These are phyloP conservation scores for Kluyveromyces dobzhanskii DNA, from an alignment of 805 yeast genomes.

Conservation along the genomic window DNA sequence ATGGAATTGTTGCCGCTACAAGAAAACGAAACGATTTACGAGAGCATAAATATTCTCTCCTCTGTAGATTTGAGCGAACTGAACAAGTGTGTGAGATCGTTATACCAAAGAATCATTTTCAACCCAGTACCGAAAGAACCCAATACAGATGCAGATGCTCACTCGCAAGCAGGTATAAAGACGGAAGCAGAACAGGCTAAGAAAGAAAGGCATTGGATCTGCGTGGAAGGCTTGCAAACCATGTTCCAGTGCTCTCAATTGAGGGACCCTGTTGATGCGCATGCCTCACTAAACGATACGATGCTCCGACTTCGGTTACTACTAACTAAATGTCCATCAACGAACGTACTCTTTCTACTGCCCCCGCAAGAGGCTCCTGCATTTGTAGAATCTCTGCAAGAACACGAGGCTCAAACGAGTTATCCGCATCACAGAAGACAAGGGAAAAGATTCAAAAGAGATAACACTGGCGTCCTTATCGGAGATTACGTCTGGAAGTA, in stretches of 20 bases:
- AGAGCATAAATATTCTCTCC: conserved; percentile 20
- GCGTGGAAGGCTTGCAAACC: conserved; percentile 21
- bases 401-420: not conserved
- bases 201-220: not conserved
- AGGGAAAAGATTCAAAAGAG: conserved; percentile 1
- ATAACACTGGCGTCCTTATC: not conserved
- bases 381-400: not conserved
- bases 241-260: conserved; percentile 23
- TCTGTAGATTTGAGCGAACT: conserved; percentile 24
- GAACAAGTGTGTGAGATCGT: conserved; percentile 6
- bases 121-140: not conserved
- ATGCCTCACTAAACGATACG: conserved; percentile 15
- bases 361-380: conserved; percentile 3
- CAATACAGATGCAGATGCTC: not conserved
- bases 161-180: not conserved
- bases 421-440: not conserved
- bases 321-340: conserved; percentile 10
- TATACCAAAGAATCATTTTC: not conserved
- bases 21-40: conserved; percentile 15
- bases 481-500: conserved; percentile 4
- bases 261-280: conserved; percentile 13
- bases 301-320: conserved; percentile 16
- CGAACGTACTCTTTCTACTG: not conserved
- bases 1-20: conserved; percentile 14
- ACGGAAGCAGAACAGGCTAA: not conserved